A percentile compares a stretch with the other conserved stretches of the same genome.
These are phyloP conservation scores for Rhizopogon sp. DNA, from an alignment of 768 basidiomycete species.

Conservation along the genomic window DNA sequence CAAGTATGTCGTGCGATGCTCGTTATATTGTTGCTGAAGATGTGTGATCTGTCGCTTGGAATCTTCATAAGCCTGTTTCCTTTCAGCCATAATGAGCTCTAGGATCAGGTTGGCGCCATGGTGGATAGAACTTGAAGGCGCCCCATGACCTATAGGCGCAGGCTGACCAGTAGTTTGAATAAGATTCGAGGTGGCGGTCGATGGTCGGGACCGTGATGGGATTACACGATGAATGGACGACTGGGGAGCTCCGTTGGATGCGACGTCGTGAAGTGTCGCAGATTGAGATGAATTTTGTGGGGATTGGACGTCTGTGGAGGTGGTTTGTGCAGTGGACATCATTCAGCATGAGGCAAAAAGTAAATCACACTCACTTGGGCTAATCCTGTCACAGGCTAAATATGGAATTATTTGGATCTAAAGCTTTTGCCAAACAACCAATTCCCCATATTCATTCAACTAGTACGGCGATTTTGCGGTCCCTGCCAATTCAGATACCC, in stretches of 20 bases:
- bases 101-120: conserved; percentile 1
- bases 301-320: conserved; percentile 10
- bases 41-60: background rate
- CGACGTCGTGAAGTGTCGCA: background rate
- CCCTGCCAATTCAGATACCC: background rate
- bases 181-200: background rate
- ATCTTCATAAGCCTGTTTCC: background rate
- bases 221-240: background rate
- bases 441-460: background rate
- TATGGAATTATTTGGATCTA: conserved; percentile 7
- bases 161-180: background rate
- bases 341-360: background rate
- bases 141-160: background rate
- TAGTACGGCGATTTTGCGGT: background rate
- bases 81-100: background rate
- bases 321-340: background rate
- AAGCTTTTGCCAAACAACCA: conserved; percentile 9
- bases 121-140: background rate
- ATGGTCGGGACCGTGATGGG: background rate
- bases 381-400: background rate
- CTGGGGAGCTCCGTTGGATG: background rate
- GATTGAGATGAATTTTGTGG: background rate
- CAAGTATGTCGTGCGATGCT: background rate
- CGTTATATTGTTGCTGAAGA: background rate
- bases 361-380: background rate